Evolutionary conservation across 2,329 filamentous ascomycete genomes (phyloP).

Genomic region (Corynespora cassiicola): DNA sequence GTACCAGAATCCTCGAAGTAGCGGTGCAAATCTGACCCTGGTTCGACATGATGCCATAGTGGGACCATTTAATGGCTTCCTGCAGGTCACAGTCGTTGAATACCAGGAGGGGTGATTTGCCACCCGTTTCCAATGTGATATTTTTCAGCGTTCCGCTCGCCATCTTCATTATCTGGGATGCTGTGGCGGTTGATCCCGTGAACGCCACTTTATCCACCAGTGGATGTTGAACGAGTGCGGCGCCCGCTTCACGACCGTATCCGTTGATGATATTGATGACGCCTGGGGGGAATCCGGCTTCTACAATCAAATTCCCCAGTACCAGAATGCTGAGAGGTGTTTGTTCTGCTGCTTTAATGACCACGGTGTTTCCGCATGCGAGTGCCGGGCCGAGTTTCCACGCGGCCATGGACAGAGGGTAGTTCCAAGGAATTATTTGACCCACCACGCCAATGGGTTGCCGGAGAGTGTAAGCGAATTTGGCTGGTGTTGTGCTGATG

Average conservation of each 20-base stretch:
- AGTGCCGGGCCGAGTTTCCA: conserved; percentile 64
- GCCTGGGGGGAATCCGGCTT: conserved; percentile 67
- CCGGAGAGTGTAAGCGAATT: conserved; percentile 76
- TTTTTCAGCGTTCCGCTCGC: conserved; percentile 66
- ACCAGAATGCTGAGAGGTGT: conserved; percentile 64
- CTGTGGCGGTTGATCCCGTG: conserved; percentile 75
- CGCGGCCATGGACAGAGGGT: conserved; percentile 48
- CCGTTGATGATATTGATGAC: conserved; percentile 66
- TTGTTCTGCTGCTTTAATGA: conserved; percentile 62
- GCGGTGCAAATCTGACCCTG: conserved; percentile 64
- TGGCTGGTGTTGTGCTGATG: conserved; percentile 69
- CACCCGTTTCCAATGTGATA: conserved; percentile 64
- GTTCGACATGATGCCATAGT: conserved; percentile 63
- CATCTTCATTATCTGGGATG: conserved; percentile 73
- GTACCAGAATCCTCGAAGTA: conserved; percentile 61
- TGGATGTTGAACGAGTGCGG: conserved; percentile 67
- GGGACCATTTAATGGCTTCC: conserved; percentile 68
- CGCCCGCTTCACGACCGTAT: conserved; percentile 65
- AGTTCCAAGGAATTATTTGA: conserved; percentile 51
- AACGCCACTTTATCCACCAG: conserved; percentile 78
- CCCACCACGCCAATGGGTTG: conserved; percentile 62
- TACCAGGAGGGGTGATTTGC: conserved; percentile 61
- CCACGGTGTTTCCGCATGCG: conserved; percentile 61
- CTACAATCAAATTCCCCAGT: conserved; percentile 60
- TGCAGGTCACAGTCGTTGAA: conserved; percentile 63